Conservation (phyloP, 371 early-diverging fungal genomes). For the Chytridiales sp. region DNA sequence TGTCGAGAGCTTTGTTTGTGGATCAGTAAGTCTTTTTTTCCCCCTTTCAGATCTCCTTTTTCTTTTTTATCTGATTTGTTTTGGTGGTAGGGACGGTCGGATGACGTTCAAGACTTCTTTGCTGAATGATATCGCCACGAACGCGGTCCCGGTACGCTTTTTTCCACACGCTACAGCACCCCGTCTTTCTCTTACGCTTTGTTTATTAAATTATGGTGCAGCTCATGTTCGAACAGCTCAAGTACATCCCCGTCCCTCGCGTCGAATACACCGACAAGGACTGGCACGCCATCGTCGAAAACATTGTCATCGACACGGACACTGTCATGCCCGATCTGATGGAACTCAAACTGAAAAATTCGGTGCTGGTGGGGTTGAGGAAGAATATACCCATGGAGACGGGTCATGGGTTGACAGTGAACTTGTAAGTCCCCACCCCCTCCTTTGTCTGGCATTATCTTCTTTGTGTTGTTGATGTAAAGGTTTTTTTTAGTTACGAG, state of each 20-base stretch:
- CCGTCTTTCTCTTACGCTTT: not conserved
- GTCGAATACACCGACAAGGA: constrained; percentile 60
- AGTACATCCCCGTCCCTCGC: constrained; percentile 62
- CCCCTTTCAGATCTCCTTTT: constrained; percentile 4
- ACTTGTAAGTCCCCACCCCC: constrained; percentile 35
- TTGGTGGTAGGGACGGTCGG: constrained; percentile 45
- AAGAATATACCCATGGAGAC: constrained; percentile 1
- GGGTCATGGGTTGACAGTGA: constrained; percentile 17
- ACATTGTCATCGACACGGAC: constrained; percentile 57
- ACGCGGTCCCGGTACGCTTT: constrained; percentile 26
- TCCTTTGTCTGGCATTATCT: constrained; percentile 19
- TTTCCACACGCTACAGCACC: too few species aligned
- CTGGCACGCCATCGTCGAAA: constrained; percentile 60
- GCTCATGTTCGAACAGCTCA: constrained; percentile 58
- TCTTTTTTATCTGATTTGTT: not conserved
- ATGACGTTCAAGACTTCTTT: constrained; percentile 58
- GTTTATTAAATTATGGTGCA: constrained; percentile 46
- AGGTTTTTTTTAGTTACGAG: constrained; percentile 9
- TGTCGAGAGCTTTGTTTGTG: constrained; percentile 19
- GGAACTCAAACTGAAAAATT: constrained; percentile 53
- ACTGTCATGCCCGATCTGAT: constrained; percentile 58
- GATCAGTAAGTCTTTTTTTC: constrained; percentile 19
- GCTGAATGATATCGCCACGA: constrained; percentile 51
- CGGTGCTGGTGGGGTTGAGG: constrained; percentile 19
- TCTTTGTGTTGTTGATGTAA: not conserved